Percentiles rank a stretch among this genome's conserved stretches.
Evolutionary conservation across 805 yeast species (phyloP).

Genomic region (Ogataea nitratoaversa): DNA sequence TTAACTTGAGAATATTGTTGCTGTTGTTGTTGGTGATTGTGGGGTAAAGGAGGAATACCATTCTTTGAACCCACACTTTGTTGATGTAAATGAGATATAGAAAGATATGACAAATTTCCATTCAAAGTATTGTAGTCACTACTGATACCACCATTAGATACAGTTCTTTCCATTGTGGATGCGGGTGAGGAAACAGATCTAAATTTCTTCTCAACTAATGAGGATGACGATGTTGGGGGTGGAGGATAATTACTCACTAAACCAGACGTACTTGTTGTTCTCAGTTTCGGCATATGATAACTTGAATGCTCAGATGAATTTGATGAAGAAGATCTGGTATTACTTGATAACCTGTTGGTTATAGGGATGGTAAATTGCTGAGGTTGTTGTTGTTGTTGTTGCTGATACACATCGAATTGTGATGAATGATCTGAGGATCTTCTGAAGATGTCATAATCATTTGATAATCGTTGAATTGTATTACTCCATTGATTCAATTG

Average conservation of each 20-base stretch:
- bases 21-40: constrained; percentile 4
- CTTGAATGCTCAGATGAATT: constrained; percentile 19
- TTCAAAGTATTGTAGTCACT: not conserved
- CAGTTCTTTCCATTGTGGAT: constrained; percentile 11
- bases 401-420: constrained; percentile 4
- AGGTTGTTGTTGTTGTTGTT: constrained; percentile 2
- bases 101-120: constrained; percentile 14
- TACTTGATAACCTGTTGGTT: constrained; percentile 8
- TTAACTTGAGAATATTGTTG: not conserved
- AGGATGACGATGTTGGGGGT: constrained; percentile 9
- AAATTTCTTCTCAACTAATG: constrained; percentile 20
- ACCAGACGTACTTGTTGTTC: constrained; percentile 25
- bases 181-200: constrained; percentile 34
- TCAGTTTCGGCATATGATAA: constrained; percentile 21
- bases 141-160: constrained; percentile 3
- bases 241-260: constrained; percentile 23
- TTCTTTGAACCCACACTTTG: not conserved
- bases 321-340: constrained; percentile 23
- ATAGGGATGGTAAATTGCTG: constrained; percentile 13
- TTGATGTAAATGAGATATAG: constrained; percentile 9
- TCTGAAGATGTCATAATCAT: constrained; percentile 19
- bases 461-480: constrained; percentile 48
- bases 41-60: constrained; percentile 1
- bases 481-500: constrained; percentile 76
- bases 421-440: constrained; percentile 8